A percentile compares a stretch with the other conserved stretches of the same genome.
These are phyloP conservation scores for Puccinia hordei DNA, from an alignment of 1,284 basidiomycete species.

Conservation along the genomic window DNA sequence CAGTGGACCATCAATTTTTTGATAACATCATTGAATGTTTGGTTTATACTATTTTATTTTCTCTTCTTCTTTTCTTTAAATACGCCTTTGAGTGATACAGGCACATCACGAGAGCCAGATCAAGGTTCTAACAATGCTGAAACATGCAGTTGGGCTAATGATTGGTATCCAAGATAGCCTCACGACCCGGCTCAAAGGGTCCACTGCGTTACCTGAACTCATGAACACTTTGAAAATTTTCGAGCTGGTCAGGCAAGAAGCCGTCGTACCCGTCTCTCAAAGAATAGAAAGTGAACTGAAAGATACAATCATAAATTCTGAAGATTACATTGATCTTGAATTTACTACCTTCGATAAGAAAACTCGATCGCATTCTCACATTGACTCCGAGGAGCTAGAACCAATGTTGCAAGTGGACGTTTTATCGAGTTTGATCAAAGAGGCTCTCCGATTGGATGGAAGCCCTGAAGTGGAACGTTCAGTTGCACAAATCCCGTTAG, in stretches of 20 bases:
- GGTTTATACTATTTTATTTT: not conserved
- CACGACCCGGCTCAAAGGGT: not conserved
- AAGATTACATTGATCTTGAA: not conserved
- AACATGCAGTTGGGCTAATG: not conserved
- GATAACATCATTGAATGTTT: not conserved
- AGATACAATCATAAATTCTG: not conserved
- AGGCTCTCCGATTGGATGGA: not conserved
- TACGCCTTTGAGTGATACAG: not conserved
- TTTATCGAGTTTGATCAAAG: not conserved
- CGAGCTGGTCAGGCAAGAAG: not conserved
- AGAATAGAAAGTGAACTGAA: slow-evolving; percentile 2
- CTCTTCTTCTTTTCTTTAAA: not conserved
- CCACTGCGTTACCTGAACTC: not conserved
- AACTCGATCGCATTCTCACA: not conserved
- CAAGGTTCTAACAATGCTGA: not conserved
- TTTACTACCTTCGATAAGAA: not conserved
- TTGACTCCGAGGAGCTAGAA: too few species aligned
- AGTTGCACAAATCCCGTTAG: not conserved
- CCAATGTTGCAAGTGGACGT: not conserved
- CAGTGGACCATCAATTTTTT: not conserved
- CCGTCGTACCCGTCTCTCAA: not conserved
- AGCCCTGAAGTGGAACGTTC: not conserved
- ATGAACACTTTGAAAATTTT: not conserved
- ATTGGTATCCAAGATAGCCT: not conserved
- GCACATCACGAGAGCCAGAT: slow-evolving; percentile 3